Evolutionary conservation across 2,329 filamentous ascomycete genomes (phyloP), one percentile per base, ranked within the genome.

Genomic region (Diplodia mutila): DNA sequence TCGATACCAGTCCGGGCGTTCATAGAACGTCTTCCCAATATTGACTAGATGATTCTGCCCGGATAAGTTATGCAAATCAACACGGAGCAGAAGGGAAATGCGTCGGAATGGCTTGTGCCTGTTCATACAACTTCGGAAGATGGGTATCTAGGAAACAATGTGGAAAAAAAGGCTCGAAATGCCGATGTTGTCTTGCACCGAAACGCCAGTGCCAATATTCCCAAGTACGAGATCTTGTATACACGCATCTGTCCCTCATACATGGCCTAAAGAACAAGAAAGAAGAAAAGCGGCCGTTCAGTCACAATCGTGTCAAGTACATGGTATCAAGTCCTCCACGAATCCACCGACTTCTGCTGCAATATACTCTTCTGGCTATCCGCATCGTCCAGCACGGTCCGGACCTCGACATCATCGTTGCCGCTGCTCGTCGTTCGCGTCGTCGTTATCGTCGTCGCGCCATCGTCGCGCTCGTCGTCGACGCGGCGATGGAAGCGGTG

Each of bases 321-420:
- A 21, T 21, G 8, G 25, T 4, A 14, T 37, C 29, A 34, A 34
- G 32, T 0, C 32, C 9, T n/a, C 53, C 53, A 55, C 21, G 53
- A 55, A 37, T 55, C 16, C 53, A 9, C 16, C 2, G 18, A 21
- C 18, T 37, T 55, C 3, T 59, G 54, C 37, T 42, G 54, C 16
- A 59, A 18, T 8, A 59, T 46, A 21, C 54, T 59, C 34, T 46
- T 59, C 23, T 59, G 54, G 23, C 54, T 59, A 9, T 42, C 54
- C 21, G 54, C 54, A 27, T 59, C 54, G 34, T 46, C 37, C 14
- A 5, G n/a, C 54, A 46, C 34, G 4, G 54, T 59, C 12, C 14
- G n/a, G 21, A 59, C 16, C 21, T 59, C 54, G n/a, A 32, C 21
- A 9, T 21, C 16, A 1, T 42, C 34, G 21, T 27, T 46, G 8